Base-by-base conservation (phyloP, 176 grass and related monocot genomes). In the Juncus inflexus region DNA sequence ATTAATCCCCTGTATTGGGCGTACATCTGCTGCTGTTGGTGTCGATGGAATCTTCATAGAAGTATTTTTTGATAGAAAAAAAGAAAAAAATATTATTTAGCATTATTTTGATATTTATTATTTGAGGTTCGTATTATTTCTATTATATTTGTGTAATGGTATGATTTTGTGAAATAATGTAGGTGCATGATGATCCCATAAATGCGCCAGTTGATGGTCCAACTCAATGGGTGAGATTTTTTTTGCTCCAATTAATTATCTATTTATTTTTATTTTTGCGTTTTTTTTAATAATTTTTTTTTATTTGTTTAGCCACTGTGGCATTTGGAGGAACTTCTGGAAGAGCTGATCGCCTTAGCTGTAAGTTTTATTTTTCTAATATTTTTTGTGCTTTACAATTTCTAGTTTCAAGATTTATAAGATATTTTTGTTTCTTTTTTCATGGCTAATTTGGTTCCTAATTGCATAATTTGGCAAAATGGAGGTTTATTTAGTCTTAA, bases 1-100 rank as follows among this genome's bases (percentile, higher is more conserved):
- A 79, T 67, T 96, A 62, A 96, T 96, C 80, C 92, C 92, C 51
- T 96, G 92, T 76, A 89, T 96, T 13, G 84, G 87, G 74, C 87
- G 92, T 64, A 96, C 92, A 39, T 50, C 82, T 73, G 87, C 88
- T 86, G 92, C 82, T 76, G 87, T 90, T 42, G 92, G 92, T 68
- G 87, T 91, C 70, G 84, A 91, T 77, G 92, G 92, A 66, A 85
- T 96, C 73, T 96, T 96, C 81, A 89, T 91, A 87, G 92, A 96
- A 87, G 92, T 96, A 96, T 64, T 28, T 28, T 28, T 28, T 28
- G 19, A 28, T 28, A 28, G 19, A 28, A 28, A 28, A 28, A 28
- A 28, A 1, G 0, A 28, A 28, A 28, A 28, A 28, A 28, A 28
- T 28, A 28, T 28, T 28, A 28, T 28, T 28, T 28, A 28, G 19